Base-by-base conservation (phyloP, 495 filamentous ascomycete species). In the Massariosphaeria phaeospora region DNA sequence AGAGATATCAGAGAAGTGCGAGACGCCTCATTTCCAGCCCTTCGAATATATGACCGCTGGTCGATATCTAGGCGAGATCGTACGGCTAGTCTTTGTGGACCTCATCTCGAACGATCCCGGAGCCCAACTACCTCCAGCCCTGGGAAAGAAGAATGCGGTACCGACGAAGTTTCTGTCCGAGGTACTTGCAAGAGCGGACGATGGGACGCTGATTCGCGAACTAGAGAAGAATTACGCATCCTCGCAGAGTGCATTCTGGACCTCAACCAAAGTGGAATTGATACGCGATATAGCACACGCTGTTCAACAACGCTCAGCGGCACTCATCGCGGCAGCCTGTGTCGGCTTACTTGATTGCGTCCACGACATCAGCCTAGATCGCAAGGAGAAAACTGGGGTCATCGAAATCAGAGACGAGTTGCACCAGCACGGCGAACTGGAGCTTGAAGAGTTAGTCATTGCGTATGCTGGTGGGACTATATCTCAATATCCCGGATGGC, bases 41-140 rank as follows among this genome's bases (percentile, higher is more conserved):
- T 83, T 91, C 48, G 88, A 94, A 69, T 90, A 91, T 66, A 88
- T 94, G 85, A 89, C 86, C 1, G 79, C 84, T 15, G 88, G 88
- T 0, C 77, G 87, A 15, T 94, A 94, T 64, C 76, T 94, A 13
- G 88, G 88, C 39, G 88, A 91, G 72, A 75, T 94, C n/a, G 83
- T 81, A 23, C 79, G 88, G 9, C 64, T 91, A 5, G 80, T 88
- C 18, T 75, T 85, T 35, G 69, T 84, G 26, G 85, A 89, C 56
- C 83, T 84, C 51, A 70, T 89, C 23, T 73, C 72, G 66, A 3
- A 68, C 57, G 60, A 66, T 69, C 7, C 43, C 1, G 27, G 26
- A 17, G 44, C 46, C 21, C 31, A 35, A 15, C 67, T 90, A 20
- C 85, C 86, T 2, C 67, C 72, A 38, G 79, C 75, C n/a, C 73